A percentile compares a stretch with the other conserved stretches of the same genome.
Conservation (phyloP, 148 eudicot genomes). For the Arbutus unedo region DNA sequence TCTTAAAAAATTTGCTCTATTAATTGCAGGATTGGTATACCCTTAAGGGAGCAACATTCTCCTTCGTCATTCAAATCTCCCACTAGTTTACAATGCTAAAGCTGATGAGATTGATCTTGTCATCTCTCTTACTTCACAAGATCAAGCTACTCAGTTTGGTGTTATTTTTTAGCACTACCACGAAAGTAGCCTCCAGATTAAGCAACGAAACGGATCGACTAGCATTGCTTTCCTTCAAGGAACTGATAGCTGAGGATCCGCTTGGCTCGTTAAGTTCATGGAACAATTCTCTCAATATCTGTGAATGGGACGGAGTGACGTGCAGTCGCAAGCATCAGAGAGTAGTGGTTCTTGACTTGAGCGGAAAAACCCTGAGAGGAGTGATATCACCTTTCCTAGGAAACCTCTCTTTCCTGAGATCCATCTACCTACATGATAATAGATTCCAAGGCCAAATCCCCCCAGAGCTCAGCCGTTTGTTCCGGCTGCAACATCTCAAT, state of each 20-base stretch:
- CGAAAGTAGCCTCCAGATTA: not conserved
- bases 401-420: slow-evolving; percentile 12
- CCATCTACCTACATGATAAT: not conserved
- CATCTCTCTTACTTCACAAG: not conserved
- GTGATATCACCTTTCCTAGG: slow-evolving; percentile 6
- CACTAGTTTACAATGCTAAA: not conserved
- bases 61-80: not conserved
- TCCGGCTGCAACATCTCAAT: not conserved
- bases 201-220: slow-evolving; percentile 7
- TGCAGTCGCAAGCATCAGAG: slow-evolving; percentile 18
- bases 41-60: not conserved
- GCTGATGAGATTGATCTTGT: not conserved
- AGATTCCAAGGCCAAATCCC: slow-evolving; percentile 11
- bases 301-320: slow-evolving; percentile 10
- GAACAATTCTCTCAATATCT: slow-evolving; percentile 10
- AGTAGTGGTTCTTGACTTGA: slow-evolving; percentile 11
- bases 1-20: not conserved
- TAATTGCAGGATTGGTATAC: not conserved
- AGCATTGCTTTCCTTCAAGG: slow-evolving; percentile 13
- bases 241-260: not conserved
- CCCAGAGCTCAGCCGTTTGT: not conserved
- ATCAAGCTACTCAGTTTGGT: not conserved
- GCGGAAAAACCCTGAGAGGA: not conserved
- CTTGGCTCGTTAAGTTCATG: slow-evolving; percentile 3
- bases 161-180: not conserved